Evolutionary conservation across 768 basidiomycete genomes (phyloP), one percentile per base, ranked within the genome.

Genomic region (Hericium erinaceus): DNA sequence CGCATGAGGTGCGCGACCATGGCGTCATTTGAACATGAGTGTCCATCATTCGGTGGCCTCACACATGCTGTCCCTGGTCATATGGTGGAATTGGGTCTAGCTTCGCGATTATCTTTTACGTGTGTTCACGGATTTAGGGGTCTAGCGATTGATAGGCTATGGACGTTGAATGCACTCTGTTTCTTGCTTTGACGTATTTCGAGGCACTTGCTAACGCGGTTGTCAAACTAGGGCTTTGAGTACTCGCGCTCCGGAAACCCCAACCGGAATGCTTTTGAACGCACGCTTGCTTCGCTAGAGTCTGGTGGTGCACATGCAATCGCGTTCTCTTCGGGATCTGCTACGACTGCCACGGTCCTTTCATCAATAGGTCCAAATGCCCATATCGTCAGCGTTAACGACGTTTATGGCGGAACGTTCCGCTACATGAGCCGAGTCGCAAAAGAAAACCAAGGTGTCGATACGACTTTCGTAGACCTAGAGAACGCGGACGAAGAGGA

Each of bases 401-500:
- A 95, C 67, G 91, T 94, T 15, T 95, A 98, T 61, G 95, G 95
- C 2, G 95, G 95, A 0, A 97, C 95, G 0, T 90, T 86, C 68
- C 79, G 95, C 8, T 95, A 93, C 70, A 75, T 95, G 76, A 78
- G 73, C 11, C 75, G 77, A 3, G 89, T 95, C 15, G 83, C 82
- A 0, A 61, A 72, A 0, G 80, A 81, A 48, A 80, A 78, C 7
- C 87, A 89, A 63, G 83, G 80, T 0, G 66, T 91, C 5, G 78
- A 87, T 60, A 80, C 84, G 0, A 85, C 89, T 0, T 98, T 92
- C 66, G 60, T 97, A 10, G 89, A 97, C 68, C 73, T 95, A 16
- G 89, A 95, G 67, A 76, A 71, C 6, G 79, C 79, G 1, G 76
- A 80, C 39, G 85, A 92, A 48, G 79, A 84, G 0, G 70, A 80